Evolutionary conservation across 306 rosid species (phyloP).

Genomic region (Lotus japonicus): DNA sequence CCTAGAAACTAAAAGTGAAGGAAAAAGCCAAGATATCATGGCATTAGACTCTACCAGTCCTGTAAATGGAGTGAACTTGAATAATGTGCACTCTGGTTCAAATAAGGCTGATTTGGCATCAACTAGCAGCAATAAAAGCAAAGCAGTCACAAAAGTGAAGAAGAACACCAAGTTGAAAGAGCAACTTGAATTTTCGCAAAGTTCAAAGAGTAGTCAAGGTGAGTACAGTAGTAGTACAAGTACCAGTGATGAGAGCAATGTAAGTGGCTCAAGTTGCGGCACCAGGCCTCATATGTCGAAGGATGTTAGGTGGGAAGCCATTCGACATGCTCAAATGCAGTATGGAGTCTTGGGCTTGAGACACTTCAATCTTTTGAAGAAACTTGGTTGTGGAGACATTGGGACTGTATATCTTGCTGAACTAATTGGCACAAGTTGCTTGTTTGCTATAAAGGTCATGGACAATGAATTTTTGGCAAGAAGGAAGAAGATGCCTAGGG

Average conservation of each 20-base stretch:
- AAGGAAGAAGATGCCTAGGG: conserved; percentile 95
- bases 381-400: conserved; percentile 98
- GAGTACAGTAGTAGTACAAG: conserved; percentile 93
- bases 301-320: conserved; percentile 92
- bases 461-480: conserved; percentile 88
- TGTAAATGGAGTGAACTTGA: conserved; percentile 32
- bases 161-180: conserved; percentile 50
- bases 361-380: conserved; percentile 86
- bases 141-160: conserved; percentile 38
- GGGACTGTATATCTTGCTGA: conserved; percentile 97
- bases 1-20: conserved; percentile 39
- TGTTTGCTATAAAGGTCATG: conserved; percentile 96
- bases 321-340: conserved; percentile 56
- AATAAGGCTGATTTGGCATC: conserved; percentile 34
- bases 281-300: conserved; percentile 99
- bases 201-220: conserved; percentile 93
- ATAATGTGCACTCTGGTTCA: conserved; percentile 27
- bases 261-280: conserved; percentile 76
- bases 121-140: conserved; percentile 33
- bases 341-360: conserved; percentile 66
- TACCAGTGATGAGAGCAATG: conserved; percentile 87
- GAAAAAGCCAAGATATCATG: conserved; percentile 31
- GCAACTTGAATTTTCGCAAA: conserved; percentile 82
- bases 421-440: conserved; percentile 68
- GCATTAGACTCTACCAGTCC: conserved; percentile 25